A percentile compares a stretch with the other conserved stretches of the same genome.
Conservation (phyloP, 108 stramenopile genomes). For the Fragilariopsis cylindrus region DNA sequence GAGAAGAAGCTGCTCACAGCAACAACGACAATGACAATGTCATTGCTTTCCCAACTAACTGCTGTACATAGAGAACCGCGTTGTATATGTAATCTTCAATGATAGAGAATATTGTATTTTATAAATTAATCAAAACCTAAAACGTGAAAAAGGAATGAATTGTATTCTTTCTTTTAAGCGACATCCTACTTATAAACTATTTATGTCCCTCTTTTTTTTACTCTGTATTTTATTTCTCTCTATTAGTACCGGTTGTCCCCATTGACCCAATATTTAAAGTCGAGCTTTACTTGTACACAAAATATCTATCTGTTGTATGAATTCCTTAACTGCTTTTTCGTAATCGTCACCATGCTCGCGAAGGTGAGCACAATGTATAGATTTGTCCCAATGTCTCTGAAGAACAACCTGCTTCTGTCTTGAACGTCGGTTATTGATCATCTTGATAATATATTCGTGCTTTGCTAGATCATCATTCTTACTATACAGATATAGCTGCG, state of each 20-base stretch:
- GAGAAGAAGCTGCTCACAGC: background rate
- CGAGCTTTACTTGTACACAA: background rate
- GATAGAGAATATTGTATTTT: too few relatives aligned
- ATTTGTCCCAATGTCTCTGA: conserved; percentile 46
- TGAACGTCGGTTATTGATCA: conserved; percentile 40
- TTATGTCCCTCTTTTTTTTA: too few relatives aligned
- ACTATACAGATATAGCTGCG: conserved; percentile 73
- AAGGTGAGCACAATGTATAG: conserved; percentile 69
- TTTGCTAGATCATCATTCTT: conserved; percentile 56
- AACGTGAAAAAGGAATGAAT: too few relatives aligned
- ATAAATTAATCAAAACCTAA: too few relatives aligned
- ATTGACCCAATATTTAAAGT: background rate
- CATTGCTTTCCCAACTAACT: too few relatives aligned
- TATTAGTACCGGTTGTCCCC: too few relatives aligned
- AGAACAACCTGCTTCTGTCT: conserved; percentile 36
- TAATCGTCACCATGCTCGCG: conserved; percentile 57
- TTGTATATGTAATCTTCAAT: too few relatives aligned
- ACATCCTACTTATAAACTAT: too few relatives aligned
- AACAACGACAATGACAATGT: background rate
- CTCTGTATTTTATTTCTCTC: too few relatives aligned
- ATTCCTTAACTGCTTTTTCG: conserved; percentile 16
- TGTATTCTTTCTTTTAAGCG: too few relatives aligned
- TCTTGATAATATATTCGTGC: conserved; percentile 31
- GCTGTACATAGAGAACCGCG: too few relatives aligned
- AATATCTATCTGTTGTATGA: conserved; percentile 13